Evolutionary conservation across 108 stramenopile genomes (phyloP).

Genomic region (Cyclotella distinguenda): DNA sequence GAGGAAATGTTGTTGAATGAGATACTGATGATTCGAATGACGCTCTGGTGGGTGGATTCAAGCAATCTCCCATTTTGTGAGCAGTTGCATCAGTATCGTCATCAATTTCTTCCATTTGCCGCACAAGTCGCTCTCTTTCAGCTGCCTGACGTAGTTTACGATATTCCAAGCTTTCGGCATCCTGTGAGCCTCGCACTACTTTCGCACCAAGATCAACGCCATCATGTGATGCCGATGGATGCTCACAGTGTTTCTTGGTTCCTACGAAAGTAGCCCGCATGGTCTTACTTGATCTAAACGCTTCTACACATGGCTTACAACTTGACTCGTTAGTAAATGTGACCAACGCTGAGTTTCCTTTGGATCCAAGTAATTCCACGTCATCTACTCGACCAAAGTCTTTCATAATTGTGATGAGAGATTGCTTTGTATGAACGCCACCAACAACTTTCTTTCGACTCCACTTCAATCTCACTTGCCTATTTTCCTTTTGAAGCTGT

Average conservation of each 20-base stretch:
- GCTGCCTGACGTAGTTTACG: slow-evolving; percentile 70
- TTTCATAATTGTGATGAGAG: slow-evolving; percentile 50
- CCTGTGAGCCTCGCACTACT: slow-evolving; percentile 6
- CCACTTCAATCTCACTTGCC: slow-evolving; percentile 84
- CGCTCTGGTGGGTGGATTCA: background rate
- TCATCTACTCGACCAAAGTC: slow-evolving; percentile 69
- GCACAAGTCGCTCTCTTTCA: slow-evolving; percentile 68
- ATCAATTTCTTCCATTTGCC: slow-evolving; percentile 64
- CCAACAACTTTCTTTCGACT: slow-evolving; percentile 68
- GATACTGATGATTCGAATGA: background rate
- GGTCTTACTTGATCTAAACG: slow-evolving; percentile 56
- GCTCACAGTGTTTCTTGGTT: slow-evolving; percentile 56
- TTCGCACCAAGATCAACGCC: background rate
- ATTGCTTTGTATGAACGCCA: slow-evolving; percentile 65
- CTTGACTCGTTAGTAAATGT: slow-evolving; percentile 62
- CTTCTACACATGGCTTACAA: slow-evolving; percentile 73
- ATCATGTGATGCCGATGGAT: background rate
- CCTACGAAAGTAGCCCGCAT: slow-evolving; percentile 84
- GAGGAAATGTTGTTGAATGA: slow-evolving; percentile 34
- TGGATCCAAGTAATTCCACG: slow-evolving; percentile 73
- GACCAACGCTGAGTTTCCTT: slow-evolving; percentile 78
- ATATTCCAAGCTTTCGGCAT: slow-evolving; percentile 56
- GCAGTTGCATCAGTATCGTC: slow-evolving; percentile 3
- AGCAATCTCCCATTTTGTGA: background rate
- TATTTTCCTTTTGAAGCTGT: slow-evolving; percentile 51